Conservation (phyloP, 495 filamentous ascomycete genomes). For the Neurospora hispaniola region DNA sequence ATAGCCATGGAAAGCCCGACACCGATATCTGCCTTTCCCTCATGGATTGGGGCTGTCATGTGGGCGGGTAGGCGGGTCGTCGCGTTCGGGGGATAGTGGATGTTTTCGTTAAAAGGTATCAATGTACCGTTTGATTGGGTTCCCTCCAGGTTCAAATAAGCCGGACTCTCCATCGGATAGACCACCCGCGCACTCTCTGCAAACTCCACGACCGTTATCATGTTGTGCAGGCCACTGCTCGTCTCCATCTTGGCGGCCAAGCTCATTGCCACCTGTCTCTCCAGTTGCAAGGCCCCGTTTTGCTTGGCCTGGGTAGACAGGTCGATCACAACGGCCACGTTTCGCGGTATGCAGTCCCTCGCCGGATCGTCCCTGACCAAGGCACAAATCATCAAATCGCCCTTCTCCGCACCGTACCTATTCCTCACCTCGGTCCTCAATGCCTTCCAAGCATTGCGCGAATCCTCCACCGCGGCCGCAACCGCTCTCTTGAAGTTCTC, state of each 20-base stretch:
- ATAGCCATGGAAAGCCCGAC: conserved; percentile 11
- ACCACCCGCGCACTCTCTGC: conserved; percentile 4
- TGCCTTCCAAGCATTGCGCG: conserved; percentile 10
- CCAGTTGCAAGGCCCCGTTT: background rate
- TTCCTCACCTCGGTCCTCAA: conserved; percentile 9
- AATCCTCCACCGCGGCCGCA: conserved; percentile 9
- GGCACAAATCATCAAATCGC: conserved; percentile 19
- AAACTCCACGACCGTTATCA: conserved; percentile 8
- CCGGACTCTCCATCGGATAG: conserved; percentile 9
- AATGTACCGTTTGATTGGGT: background rate
- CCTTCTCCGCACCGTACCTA: conserved; percentile 8
- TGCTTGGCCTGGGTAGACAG: background rate
- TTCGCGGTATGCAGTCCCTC: conserved; percentile 8
- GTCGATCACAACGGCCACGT: background rate
- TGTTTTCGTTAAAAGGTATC: background rate
- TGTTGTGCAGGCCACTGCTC: conserved; percentile 1
- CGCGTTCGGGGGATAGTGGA: background rate
- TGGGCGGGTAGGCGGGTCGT: background rate
- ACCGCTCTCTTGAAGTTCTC: conserved; percentile 16
- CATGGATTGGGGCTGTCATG: background rate
- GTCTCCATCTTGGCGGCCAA: background rate
- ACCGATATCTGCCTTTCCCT: conserved; percentile 3
- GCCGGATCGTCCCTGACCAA: conserved; percentile 18
- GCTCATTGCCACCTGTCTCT: conserved; percentile 1
- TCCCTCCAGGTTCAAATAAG: background rate